Conservation (phyloP, 495 filamentous ascomycete genomes). For the Penicillium mononematosum region DNA sequence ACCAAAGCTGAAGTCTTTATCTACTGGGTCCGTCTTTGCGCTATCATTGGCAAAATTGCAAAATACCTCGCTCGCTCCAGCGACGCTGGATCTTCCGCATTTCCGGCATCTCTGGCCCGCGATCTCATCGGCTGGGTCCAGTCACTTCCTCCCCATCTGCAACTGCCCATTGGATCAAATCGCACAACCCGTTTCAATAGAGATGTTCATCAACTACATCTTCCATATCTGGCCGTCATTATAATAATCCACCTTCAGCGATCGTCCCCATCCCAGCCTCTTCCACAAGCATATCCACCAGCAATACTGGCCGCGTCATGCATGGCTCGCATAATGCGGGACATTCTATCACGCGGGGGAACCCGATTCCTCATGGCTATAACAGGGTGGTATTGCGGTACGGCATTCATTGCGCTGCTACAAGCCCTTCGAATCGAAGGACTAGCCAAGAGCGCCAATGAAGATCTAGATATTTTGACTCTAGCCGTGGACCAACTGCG, state of each 20-base stretch:
- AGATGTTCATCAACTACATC: conserved; percentile 38
- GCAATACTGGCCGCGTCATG: conserved; percentile 39
- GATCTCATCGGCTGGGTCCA: conserved; percentile 34
- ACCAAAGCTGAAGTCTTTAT: conserved; percentile 37
- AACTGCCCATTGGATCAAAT: conserved; percentile 28
- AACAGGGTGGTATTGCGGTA: conserved; percentile 39
- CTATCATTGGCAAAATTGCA: conserved; percentile 34
- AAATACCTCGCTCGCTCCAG: conserved; percentile 28
- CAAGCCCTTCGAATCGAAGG: conserved; percentile 31
- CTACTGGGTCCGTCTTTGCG: conserved; percentile 34
- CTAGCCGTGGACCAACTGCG: conserved; percentile 28
- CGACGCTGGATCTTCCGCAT: conserved; percentile 9
- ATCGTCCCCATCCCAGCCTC: conserved; percentile 22
- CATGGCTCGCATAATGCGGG: conserved; percentile 34
- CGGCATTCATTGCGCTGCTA: conserved; percentile 36
- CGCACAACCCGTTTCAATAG: conserved; percentile 31
- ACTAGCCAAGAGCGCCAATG: conserved; percentile 30
- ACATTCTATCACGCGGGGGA: conserved; percentile 34
- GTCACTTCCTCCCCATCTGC: conserved; percentile 31
- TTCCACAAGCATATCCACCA: conserved; percentile 34
- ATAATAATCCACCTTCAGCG: conserved; percentile 37
- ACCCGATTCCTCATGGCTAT: conserved; percentile 41
- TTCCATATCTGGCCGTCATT: conserved; percentile 38
- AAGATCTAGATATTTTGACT: conserved; percentile 32
- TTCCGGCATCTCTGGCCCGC: conserved; percentile 27